These are phyloP conservation scores for Yarrowia phangngaensis DNA, from an alignment of 805 yeast genomes.

Conservation along the genomic window DNA sequence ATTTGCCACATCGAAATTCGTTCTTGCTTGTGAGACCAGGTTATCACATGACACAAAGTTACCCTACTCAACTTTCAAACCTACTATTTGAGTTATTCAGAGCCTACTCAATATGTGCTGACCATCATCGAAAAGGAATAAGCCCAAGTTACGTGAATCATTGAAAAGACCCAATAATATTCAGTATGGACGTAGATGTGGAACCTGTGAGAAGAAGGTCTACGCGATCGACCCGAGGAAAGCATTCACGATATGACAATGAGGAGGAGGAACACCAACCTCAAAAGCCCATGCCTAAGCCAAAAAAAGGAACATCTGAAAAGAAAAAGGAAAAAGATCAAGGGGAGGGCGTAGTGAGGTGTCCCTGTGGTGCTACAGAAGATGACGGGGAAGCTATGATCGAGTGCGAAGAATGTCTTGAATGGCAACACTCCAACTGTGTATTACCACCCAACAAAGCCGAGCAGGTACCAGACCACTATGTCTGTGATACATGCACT, in stretches of 20 bases:
- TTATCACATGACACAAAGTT: no score
- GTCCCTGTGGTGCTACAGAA: conserved; percentile 37
- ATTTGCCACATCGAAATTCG: no score
- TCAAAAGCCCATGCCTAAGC: no score
- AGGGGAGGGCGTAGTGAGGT: conserved; percentile 31
- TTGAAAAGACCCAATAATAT: conserved; percentile 3
- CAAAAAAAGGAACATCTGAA: background rate
- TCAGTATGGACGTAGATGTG: conserved; percentile 19
- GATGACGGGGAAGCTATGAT: conserved; percentile 51
- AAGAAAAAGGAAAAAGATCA: background rate
- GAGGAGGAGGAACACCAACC: conserved; percentile 31
- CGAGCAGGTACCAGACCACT: conserved; percentile 49
- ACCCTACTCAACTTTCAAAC: no score
- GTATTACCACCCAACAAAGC: conserved; percentile 47
- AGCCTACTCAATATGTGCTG: no score
- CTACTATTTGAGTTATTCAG: no score
- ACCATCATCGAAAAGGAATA: no score
- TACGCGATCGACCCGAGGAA: conserved; percentile 42
- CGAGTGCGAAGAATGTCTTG: conserved; percentile 58
- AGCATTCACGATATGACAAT: conserved; percentile 34
- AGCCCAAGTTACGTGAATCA: no score
- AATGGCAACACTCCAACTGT: conserved; percentile 70
- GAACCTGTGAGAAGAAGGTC: conserved; percentile 39
- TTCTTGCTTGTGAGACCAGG: no score
- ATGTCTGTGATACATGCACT: conserved; percentile 51